A percentile compares a stretch with the other conserved stretches of the same genome.
Conservation (phyloP, 2,329 filamentous ascomycete species). For the Arthrobotrys sphaeroides region DNA sequence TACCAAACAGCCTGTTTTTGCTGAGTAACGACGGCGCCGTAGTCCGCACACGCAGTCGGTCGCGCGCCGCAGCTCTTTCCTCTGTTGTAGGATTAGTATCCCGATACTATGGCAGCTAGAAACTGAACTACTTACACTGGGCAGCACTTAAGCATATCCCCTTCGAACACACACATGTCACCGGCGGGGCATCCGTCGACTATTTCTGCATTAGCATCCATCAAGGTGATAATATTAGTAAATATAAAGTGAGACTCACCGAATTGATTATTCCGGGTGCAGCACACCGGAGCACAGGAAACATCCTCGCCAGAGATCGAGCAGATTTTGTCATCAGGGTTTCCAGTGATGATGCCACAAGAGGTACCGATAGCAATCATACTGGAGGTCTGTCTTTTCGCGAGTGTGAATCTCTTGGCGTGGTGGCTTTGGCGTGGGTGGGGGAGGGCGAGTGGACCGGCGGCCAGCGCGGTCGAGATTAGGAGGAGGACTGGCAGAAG, state of each 20-base stretch:
- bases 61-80: constrained; percentile 20
- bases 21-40: neutral
- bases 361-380: neutral
- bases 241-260: neutral
- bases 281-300: constrained; percentile 45
- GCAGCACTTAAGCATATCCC: constrained; percentile 21
- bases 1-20: constrained; percentile 14
- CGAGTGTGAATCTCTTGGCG: constrained; percentile 10
- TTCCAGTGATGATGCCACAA: constrained; percentile 29
- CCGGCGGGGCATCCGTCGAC: constrained; percentile 47
- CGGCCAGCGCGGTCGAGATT: constrained; percentile 5
- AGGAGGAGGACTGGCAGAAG: neutral
- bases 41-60: constrained; percentile 32
- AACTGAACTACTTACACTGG: constrained; percentile 11
- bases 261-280: constrained; percentile 6
- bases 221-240: neutral
- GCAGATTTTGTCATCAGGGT: constrained; percentile 37
- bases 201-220: neutral
- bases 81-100: neutral
- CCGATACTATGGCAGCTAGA: neutral
- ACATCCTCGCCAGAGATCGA: constrained; percentile 8
- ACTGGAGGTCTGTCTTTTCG: constrained; percentile 1
- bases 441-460: neutral
- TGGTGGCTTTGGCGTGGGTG: constrained; percentile 7
- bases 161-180: constrained; percentile 28